These are phyloP conservation scores for Podospora conica DNA, from an alignment of 495 filamentous ascomycete genomes.

Conservation along the genomic window DNA sequence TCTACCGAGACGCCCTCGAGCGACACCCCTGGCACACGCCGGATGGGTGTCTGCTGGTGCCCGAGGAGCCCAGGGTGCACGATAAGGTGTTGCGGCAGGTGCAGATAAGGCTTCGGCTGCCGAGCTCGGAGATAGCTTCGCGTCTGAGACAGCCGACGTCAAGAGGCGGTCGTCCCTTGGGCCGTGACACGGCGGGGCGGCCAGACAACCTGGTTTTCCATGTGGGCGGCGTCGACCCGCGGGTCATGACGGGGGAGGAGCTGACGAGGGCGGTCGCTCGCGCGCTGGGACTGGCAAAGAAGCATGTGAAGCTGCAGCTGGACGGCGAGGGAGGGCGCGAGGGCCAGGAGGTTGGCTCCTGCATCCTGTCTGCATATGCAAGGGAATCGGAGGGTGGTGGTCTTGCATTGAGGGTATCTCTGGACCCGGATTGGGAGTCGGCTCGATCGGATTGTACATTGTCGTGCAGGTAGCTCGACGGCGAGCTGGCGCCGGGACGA, in stretches of 20 bases:
- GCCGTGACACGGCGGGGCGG: neutral
- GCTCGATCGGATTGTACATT: neutral
- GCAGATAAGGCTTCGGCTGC: conserved; percentile 11
- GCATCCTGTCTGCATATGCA: conserved; percentile 19
- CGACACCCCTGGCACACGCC: neutral
- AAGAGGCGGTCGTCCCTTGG: too few relatives aligned
- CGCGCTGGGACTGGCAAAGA: conserved; percentile 4
- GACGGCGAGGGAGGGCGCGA: neutral
- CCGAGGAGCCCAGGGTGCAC: conserved; percentile 6
- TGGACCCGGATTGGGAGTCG: conserved; percentile 1
- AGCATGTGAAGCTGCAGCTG: conserved; percentile 13
- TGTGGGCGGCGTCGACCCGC: conserved; percentile 2
- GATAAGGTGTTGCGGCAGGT: conserved; percentile 9
- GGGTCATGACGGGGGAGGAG: conserved; percentile 5
- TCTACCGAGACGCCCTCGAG: conserved; percentile 3
- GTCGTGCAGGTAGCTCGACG: neutral
- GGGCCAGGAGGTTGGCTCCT: conserved; percentile 4
- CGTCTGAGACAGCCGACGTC: neutral
- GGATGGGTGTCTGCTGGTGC: conserved; percentile 4
- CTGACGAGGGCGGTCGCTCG: conserved; percentile 1
- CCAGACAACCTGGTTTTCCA: neutral
- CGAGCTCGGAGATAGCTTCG: conserved; percentile 9
- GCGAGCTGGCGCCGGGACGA: neutral
- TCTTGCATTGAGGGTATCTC: conserved; percentile 14
- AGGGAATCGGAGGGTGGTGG: conserved; percentile 6